Evolutionary conservation across 768 basidiomycete genomes (phyloP), one percentile per base, ranked within the genome.

Genomic region (Amanita jacksonii): DNA sequence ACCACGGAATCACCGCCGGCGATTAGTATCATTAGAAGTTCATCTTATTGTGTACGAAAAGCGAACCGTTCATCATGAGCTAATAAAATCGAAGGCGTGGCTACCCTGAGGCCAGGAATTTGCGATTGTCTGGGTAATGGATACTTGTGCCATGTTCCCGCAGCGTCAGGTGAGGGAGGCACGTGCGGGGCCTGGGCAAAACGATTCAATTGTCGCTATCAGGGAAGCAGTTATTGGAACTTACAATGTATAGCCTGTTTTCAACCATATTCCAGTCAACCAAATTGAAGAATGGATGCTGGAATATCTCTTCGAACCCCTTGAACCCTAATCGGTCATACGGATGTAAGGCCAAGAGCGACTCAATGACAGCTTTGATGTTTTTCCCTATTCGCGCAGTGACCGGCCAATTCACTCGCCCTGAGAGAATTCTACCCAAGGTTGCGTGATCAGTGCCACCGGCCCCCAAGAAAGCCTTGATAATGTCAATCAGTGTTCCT

Each of bases 191-290:
- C 67, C 73, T 76, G 51, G 8, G 16, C 24, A 24, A 24, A 15
- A 28, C 8, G n/a, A n/a, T n/a, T 15, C 24, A 31, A 24, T n/a
- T n/a, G n/a, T n/a, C n/a, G n/a, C n/a, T n/a, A n/a, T n/a, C n/a
- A n/a, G n/a, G n/a, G n/a, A n/a, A n/a, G n/a, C n/a, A n/a, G n/a
- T n/a, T 24, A 41, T 15, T 33, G 25, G 13, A 49, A 60, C 74
- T 36, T 54, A 78, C 77, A 23, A 69, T 47, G 41, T 75, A 74
- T 25, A 60, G 55, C 31, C 69, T 63, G 1, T 55, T 52, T 8
- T 61, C 50, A 59, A 78, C 65, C 52, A 64, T 66, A 15, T 54
- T 54, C 77, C 75, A 78, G 43, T 72, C 62, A 9, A 79, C 57
- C 16, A 59, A 55, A 4, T 50, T 47, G 33, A 79, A 51, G 72